A percentile compares a stretch with the other conserved stretches of the same genome.
Evolutionary conservation across 2,329 filamentous ascomycete species (phyloP).

Genomic region (Tolypocladium inflatum): DNA sequence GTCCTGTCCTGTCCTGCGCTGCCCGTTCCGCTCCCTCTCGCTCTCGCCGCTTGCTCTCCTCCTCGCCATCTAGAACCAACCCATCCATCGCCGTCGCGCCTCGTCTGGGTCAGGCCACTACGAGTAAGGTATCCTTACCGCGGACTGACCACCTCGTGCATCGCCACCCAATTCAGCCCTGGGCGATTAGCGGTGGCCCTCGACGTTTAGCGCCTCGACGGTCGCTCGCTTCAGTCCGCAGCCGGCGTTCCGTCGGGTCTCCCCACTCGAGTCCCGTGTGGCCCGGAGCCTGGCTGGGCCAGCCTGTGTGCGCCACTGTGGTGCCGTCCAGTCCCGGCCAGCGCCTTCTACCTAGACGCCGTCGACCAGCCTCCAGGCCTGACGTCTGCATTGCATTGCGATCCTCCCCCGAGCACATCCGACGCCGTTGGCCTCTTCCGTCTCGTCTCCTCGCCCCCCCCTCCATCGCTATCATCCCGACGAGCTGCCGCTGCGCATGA

Average conservation of each 20-base stretch:
- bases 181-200: not conserved
- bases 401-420: conserved; percentile 1
- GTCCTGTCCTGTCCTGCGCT: not conserved
- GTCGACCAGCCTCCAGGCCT: not conserved
- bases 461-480: not conserved
- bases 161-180: not conserved
- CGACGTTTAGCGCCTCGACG: not conserved
- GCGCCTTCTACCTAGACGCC: not conserved
- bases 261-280: conserved; percentile 4
- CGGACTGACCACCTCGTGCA: not conserved
- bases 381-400: conserved; percentile 3
- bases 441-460: not conserved
- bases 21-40: not conserved
- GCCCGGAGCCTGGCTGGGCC: conserved; percentile 3
- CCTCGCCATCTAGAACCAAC: not conserved
- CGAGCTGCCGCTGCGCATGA: not conserved
- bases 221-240: conserved; percentile 1
- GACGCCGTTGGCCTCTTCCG: not conserved
- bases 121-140: no score
- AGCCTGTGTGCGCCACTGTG: not conserved
- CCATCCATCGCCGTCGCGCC: not conserved
- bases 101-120: not conserved
- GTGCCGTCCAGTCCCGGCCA: not conserved
- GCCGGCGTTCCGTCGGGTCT: conserved; percentile 5
- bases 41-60: not conserved